Evolutionary conservation across 2,329 filamentous ascomycete species (phyloP).

Genomic region (Didymella sp.): DNA sequence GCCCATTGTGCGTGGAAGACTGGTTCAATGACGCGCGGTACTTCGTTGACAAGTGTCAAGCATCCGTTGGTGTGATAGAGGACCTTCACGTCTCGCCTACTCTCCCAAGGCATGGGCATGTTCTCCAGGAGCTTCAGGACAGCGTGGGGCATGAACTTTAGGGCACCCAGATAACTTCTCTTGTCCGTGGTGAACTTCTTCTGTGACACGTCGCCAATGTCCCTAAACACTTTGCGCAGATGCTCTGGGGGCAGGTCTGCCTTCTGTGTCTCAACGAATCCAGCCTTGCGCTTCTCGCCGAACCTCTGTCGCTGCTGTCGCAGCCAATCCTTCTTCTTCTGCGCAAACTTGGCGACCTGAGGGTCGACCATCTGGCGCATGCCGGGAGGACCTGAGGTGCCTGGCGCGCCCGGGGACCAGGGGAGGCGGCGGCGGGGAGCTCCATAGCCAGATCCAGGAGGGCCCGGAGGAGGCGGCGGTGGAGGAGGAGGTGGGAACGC

Average conservation of each 20-base stretch:
- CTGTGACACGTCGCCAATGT: constrained; percentile 98
- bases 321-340: constrained; percentile 99
- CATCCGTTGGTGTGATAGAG: constrained; percentile 98
- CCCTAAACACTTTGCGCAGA: constrained; percentile 95
- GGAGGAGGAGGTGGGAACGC: constrained; percentile 54
- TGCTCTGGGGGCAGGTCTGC: constrained; percentile 98
- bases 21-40: constrained; percentile 93
- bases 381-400: constrained; percentile 60
- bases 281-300: constrained; percentile 94
- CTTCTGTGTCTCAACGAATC: constrained; percentile 97
- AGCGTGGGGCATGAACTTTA: constrained; percentile 99
- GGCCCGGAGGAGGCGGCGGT: constrained; percentile 42
- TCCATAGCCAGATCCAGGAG: constrained; percentile 33
- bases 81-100: constrained; percentile 93
- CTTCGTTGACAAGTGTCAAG: constrained; percentile 95
- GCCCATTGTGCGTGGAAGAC: constrained; percentile 99
- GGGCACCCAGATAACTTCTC: constrained; percentile 91
- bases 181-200: constrained; percentile 99
- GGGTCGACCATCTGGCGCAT: constrained; percentile 82
- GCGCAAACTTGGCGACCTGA: constrained; percentile 89
- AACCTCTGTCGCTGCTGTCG: constrained; percentile 90
- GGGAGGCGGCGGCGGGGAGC: constrained; percentile 66
- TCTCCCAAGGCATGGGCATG: constrained; percentile 99
- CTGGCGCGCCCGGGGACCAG: constrained; percentile 60
- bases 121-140: constrained; percentile 97